Evolutionary conservation across 495 filamentous ascomycete species (phyloP).

Genomic region (Penicillium maclennaniae): DNA sequence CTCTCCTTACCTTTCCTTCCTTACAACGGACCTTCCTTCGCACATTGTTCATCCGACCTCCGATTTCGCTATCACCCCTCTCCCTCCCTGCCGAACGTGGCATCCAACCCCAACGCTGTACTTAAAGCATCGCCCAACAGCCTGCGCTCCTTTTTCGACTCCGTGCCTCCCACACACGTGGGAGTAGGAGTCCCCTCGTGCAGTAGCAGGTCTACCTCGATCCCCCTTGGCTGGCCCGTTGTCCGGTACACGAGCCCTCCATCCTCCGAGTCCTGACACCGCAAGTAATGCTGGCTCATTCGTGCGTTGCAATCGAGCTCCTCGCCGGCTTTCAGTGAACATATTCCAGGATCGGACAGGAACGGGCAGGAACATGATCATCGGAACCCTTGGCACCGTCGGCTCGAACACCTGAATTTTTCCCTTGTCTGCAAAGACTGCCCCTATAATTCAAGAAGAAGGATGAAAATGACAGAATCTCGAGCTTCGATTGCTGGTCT

Average conservation of each 20-base stretch:
- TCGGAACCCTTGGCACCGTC: conserved; percentile 20
- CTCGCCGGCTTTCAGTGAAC: conserved; percentile 26
- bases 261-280: conserved; percentile 12
- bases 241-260: conserved; percentile 34
- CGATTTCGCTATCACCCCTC: conserved; percentile 19
- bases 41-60: conserved; percentile 11
- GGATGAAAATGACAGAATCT: conserved; percentile 36
- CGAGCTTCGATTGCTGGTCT: conserved; percentile 30
- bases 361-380: conserved; percentile 20
- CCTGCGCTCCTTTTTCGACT: conserved; percentile 16
- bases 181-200: conserved; percentile 30
- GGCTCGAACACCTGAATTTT: conserved; percentile 15
- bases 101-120: conserved; percentile 13
- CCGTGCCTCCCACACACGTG: conserved; percentile 18
- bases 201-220: conserved; percentile 35
- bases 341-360: background rate
- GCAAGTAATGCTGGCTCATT: conserved; percentile 40
- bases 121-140: conserved; percentile 19
- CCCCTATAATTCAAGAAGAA: conserved; percentile 5
- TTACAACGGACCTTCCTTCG: conserved; percentile 21
- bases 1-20: conserved; percentile 13
- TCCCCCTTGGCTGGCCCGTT: conserved; percentile 18
- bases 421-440: conserved; percentile 1
- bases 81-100: conserved; percentile 3
- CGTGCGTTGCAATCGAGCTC: conserved; percentile 29